Evolutionary conservation across 768 basidiomycete species (phyloP).

Genomic region (Auriscalpium microsporum): DNA sequence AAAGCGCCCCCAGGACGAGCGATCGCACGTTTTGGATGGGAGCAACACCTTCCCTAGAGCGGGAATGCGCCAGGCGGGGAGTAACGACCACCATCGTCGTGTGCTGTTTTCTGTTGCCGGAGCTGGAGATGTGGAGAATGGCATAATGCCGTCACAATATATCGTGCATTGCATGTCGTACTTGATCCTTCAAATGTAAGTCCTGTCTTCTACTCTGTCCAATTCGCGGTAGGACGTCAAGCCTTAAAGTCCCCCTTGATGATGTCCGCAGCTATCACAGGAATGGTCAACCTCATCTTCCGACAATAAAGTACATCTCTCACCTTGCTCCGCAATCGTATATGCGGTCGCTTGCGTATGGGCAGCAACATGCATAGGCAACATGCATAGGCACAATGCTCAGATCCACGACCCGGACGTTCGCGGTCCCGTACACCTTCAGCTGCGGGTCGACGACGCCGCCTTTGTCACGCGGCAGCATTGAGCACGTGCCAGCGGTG

Average conservation of each 20-base stretch:
- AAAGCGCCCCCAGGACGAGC: background rate
- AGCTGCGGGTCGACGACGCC: slow-evolving; percentile 44
- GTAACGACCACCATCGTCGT: no score
- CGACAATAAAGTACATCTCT: background rate
- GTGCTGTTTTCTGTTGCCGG: background rate
- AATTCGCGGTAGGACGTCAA: no score
- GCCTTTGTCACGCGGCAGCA: slow-evolving; percentile 41
- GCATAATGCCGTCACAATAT: background rate
- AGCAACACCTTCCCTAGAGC: no score
- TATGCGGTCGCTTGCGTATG: slow-evolving; percentile 41
- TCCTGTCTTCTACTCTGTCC: no score
- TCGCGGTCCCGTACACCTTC: slow-evolving; percentile 50
- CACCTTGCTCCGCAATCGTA: slow-evolving; percentile 41
- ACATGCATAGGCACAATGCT: slow-evolving; percentile 46
- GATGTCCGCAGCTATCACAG: slow-evolving; percentile 20
- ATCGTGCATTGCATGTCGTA: background rate
- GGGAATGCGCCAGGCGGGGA: no score
- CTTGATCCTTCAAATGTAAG: no score
- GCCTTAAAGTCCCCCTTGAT: slow-evolving; percentile 14
- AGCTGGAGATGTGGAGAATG: background rate
- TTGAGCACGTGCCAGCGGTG: slow-evolving; percentile 40
- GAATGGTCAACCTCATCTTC: background rate
- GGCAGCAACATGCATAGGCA: slow-evolving; percentile 42
- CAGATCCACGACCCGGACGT: slow-evolving; percentile 46
- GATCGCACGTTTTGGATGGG: no score